Base-by-base conservation (phyloP, 2,329 filamentous ascomycete species). In the Penicillium olsonii region DNA sequence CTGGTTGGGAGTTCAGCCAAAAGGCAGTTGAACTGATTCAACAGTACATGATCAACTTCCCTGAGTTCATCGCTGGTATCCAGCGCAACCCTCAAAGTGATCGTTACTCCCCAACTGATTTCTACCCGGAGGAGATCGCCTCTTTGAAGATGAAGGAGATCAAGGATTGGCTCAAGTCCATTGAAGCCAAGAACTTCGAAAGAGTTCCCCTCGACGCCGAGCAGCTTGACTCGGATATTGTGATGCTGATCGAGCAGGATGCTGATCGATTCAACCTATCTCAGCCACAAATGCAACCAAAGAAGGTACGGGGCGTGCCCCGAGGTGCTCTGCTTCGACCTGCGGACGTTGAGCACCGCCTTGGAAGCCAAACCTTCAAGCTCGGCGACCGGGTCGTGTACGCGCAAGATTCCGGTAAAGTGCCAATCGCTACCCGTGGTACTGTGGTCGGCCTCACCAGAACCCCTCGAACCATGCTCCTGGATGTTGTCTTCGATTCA, bases 371-470 rank as follows among this genome's bases (percentile, higher is more conserved):
- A 69, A 80, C 72, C 17, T 99, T 96, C 71, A 72, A 74, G 47
- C 81, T 99, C 26, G 94, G 94, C 45, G 92, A 99, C 70, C 87
- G 95, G 18, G 84, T 99, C 19, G 89, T 95, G 34, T 99, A 96
- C 68, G 90, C 92, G 8, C 88, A 92, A 62, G 89, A 92, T 59
- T 90, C 92, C 47, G 94, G 94, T 58, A 92, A 96, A 66, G 92
- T 99, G 1, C 94, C 94, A 1, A 95, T 99, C 62, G 92, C 88
- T 29, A 88, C 88, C 45, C 84, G 87, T 45, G 94, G 95, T 62
- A 97, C 94, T 1, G 90, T 99, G n/a, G 87, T 95, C 48, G 94
- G 94, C 29, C 87, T 96, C 66, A 96, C 91, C 53, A 87, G 90
- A 48, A 96, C 92, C 24, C 81, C 91, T 17, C 88, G 89, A 48